Evolutionary conservation across 208 protist species (phyloP), one percentile per base, ranked within the genome.

Genomic region (Trypanosomatidae sp.): DNA sequence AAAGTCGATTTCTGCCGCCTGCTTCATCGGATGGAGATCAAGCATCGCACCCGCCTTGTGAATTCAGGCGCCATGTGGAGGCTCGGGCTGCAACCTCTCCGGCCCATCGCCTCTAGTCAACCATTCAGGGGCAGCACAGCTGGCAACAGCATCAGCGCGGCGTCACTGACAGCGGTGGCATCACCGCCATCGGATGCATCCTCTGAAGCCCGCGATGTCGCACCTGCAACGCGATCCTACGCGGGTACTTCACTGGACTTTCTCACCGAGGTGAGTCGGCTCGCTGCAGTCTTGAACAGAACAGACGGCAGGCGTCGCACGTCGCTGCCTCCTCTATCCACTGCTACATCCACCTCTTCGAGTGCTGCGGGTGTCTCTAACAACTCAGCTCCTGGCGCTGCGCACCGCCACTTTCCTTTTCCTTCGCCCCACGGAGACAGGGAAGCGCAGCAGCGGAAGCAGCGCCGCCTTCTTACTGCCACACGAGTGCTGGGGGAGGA

Each of bases 401-500:
- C 13, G 53, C 55, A 9, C 36, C 74, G 43, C 64, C 4, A 7
- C 25, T 13, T 33, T 49, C 2, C 30, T 30, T 55, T 47, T 9
- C 67, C 76, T 1, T 28, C 64, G 9, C 66, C 4, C 7, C n/a
- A 49, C 4, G 60, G 67, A 46, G 9, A 25, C 30, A 39, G 53
- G 2, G 53, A 43, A 22, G 25, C 17, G 46, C 66, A 62, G 56
- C 53, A 68, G 3, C 9, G 77, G 81, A 80, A 76, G 82, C 70
- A 87, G 60, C 65, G 58, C 4, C 76, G 85, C 1, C 73, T 90
- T 7, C 44, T 81, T 4, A 62, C 73, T 43, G 86, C 80, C 4
- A 87, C 90, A 15, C 65, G 65, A 19, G 28, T 92, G 7, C 82
- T 95, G 43, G 65, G 85, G 62, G 64, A 56, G 15, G 90, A 91